Evolutionary conservation across 331 rosid species (phyloP).

Genomic region (Saraca asoca): DNA sequence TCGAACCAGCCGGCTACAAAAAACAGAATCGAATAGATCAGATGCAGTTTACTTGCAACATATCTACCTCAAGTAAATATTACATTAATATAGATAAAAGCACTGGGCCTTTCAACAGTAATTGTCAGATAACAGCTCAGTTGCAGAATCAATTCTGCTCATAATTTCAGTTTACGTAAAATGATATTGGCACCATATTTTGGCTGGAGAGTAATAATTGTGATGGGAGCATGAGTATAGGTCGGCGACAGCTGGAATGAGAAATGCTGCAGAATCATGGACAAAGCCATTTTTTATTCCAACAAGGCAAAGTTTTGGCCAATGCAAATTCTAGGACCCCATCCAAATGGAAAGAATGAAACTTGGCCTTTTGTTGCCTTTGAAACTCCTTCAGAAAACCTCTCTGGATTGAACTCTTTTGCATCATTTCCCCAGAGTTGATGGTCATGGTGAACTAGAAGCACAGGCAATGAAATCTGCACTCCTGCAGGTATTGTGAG

Average conservation of each 20-base stretch:
- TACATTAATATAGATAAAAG: no score
- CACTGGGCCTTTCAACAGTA: no score
- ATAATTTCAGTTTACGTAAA: conserved; percentile 23
- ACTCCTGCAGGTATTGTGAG: conserved; percentile 44
- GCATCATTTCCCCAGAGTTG: conserved; percentile 59
- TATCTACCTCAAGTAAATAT: no score
- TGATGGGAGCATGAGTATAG: conserved; percentile 44
- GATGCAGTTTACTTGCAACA: no score
- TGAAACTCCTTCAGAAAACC: conserved; percentile 51
- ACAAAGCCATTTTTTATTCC: conserved; percentile 44
- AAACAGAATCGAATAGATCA: no score
- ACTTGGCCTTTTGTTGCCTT: conserved; percentile 38
- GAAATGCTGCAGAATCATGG: conserved; percentile 47
- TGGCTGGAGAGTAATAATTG: conserved; percentile 30
- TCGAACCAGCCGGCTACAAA: no score
- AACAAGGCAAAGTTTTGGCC: conserved; percentile 52
- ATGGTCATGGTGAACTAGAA: conserved; percentile 39
- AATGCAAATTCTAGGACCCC: conserved; percentile 54
- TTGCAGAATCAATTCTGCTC: neutral
- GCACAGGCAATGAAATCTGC: conserved; percentile 4
- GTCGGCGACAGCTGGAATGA: conserved; percentile 49
- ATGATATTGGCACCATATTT: conserved; percentile 47
- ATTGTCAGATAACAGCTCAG: no score
- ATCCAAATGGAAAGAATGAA: conserved; percentile 47
- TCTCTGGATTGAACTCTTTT: conserved; percentile 46